Conservation (phyloP, 176 grass and related monocot genomes). For the Aechmea fasciata region DNA sequence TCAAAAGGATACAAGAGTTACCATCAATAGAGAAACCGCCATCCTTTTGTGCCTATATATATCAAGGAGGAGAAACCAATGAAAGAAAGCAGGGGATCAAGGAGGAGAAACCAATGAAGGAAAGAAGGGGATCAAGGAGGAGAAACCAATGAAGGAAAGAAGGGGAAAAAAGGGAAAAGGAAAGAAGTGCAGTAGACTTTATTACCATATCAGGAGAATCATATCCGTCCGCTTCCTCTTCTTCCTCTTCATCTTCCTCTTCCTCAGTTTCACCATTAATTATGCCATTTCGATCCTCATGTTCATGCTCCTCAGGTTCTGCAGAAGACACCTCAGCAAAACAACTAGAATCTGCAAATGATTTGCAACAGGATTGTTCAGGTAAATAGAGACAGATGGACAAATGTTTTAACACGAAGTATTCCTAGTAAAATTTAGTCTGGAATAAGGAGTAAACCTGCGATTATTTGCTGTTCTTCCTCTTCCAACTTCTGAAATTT, state of each 20-base stretch:
- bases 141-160: not conserved
- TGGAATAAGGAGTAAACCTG: conserved; percentile 36
- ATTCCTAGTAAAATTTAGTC: not conserved
- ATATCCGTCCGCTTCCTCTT: conserved; percentile 48
- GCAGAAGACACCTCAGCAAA: conserved; percentile 20
- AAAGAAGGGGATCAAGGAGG: conserved; percentile 10
- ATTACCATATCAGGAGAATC: conserved; percentile 48
- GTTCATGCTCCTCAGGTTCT: conserved; percentile 22
- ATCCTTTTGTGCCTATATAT: conserved; percentile 30
- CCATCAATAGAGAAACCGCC: conserved; percentile 29
- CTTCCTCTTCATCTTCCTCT: conserved; percentile 54
- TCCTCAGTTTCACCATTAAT: conserved; percentile 45
- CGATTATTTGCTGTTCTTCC: conserved; percentile 35
- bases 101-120: conserved; percentile 17
- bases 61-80: not conserved
- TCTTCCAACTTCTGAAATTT: conserved; percentile 36
- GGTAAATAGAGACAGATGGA: not conserved
- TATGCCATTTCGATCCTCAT: conserved; percentile 32
- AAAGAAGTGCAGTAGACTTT: not conserved
- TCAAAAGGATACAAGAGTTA: conserved; percentile 42
- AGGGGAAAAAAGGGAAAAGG: conserved; percentile 9
- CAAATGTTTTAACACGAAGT: not conserved
- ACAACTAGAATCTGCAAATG: conserved; percentile 15
- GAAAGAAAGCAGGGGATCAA: not conserved
- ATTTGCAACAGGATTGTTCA: not conserved